Base-by-base conservation (phyloP, 2,329 filamentous ascomycete genomes). In the Exserohilum rostratum region DNA sequence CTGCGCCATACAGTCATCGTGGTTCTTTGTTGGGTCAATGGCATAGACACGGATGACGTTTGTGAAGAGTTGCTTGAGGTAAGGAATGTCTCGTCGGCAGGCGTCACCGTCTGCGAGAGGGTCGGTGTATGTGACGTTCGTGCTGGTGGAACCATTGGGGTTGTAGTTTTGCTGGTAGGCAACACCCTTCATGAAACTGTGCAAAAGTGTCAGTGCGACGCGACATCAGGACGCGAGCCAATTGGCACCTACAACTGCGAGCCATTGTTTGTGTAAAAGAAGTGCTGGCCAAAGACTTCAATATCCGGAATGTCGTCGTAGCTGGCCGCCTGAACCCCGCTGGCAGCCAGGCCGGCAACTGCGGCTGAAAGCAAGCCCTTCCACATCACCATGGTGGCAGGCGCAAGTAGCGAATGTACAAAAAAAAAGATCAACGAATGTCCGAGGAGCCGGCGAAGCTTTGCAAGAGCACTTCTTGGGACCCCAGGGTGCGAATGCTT, bases 31-130 rank as follows among this genome's bases (percentile, higher is more conserved):
- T 18, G 93, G 90, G 79, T 98, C 85, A 70, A 98, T 86, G 69
- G 93, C 92, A 77, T 99, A 99, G 51, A 95, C 93, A 77, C 95
- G 93, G 76, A 99, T 93, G 27, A 62, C 52, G 33, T 99, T 99
- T 77, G 92, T 96, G 64, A 86, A 85, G 58, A 97, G 85, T 74
- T 91, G 80, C 74, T 85, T 76, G 64, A 99, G 82, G 67, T 90
- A 85, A 37, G 93, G 92, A 38, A 99, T 85, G 74, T 99, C 95
- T 67, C 93, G 90, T 73, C 84, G 82, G 83, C 95, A 98, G 65
- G 78, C 78, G 45, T 80, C 78, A 54, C 79, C 78, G 70, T 96
- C 86, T 64, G 91, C 84, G 40, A 99, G 85, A 51, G 95, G 93
- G 73, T 99, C 95, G 55, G 82, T 84, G 82, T 93, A 98, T 56